phyloP scores from a whole-genome alignment of 805 yeast species.

The Tetrapisispora namnaoensis region DNA sequence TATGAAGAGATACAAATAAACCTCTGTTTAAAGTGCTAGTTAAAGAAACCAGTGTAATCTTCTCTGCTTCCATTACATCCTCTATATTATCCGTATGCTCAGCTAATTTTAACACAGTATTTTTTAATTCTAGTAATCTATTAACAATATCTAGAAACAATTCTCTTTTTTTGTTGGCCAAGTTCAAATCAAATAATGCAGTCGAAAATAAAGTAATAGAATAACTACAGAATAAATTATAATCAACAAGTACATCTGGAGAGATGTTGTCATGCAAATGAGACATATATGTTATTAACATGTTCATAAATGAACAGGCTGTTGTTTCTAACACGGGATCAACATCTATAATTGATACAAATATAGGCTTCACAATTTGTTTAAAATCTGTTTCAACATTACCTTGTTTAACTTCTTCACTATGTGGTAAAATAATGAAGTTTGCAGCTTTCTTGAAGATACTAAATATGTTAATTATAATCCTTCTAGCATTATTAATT shows the following conservation, averaged over 20 bases:
- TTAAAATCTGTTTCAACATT: slow-evolving; percentile 20
- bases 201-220: slow-evolving; percentile 32
- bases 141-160: slow-evolving; percentile 32
- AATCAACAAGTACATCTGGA: slow-evolving; percentile 29
- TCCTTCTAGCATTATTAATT: slow-evolving; percentile 17
- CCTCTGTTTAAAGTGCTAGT: slow-evolving; percentile 41
- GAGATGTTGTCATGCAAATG: slow-evolving; percentile 16
- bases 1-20: slow-evolving; percentile 40
- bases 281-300: slow-evolving; percentile 20
- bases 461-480: slow-evolving; percentile 24
- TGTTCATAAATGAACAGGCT: slow-evolving; percentile 30
- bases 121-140: slow-evolving; percentile 32
- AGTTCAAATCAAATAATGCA: slow-evolving; percentile 24
- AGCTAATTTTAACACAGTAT: slow-evolving; percentile 22
- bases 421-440: slow-evolving; percentile 19
- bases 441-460: slow-evolving; percentile 23
- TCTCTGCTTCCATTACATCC: slow-evolving; percentile 19
- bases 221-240: slow-evolving; percentile 27
- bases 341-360: slow-evolving; percentile 31
- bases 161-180: slow-evolving; percentile 27
- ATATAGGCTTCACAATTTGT: slow-evolving; percentile 30
- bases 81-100: slow-evolving; percentile 18
- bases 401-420: slow-evolving; percentile 7
- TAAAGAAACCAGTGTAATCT: slow-evolving; percentile 25
- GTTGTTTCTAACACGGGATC: slow-evolving; percentile 30